phyloP scores from a whole-genome alignment of 169 alveolate species.

The Eimeria praecox region DNA sequence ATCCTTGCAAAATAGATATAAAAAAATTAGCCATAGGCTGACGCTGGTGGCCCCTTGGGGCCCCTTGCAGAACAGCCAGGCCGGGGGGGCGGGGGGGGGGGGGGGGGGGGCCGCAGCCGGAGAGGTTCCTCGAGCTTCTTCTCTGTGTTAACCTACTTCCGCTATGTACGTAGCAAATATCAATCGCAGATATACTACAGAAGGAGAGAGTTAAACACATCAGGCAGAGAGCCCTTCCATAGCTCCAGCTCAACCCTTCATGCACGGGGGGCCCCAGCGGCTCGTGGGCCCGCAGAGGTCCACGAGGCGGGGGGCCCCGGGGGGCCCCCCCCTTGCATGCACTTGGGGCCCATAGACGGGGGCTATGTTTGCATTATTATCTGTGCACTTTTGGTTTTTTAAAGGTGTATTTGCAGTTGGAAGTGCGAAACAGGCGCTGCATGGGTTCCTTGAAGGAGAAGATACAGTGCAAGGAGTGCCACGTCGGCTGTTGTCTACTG shows the following conservation, averaged over 20 bases:
- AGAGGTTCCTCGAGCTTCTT: not conserved
- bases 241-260: not conserved
- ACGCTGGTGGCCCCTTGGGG: too few species aligned
- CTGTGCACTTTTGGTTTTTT: not conserved
- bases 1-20: too few species aligned
- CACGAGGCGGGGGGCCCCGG: too few species aligned
- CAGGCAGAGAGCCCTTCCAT: not conserved
- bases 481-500: too few species aligned
- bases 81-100: too few species aligned
- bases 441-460: not conserved
- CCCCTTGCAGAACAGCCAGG: too few species aligned
- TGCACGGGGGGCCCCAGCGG: not conserved
- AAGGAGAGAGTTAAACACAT: not conserved
- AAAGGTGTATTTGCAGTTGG: not conserved
- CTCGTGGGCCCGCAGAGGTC: too few species aligned
- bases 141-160: not conserved
- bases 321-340: not conserved
- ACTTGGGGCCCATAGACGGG: not conserved
- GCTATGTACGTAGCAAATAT: not conserved
- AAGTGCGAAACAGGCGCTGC: not conserved
- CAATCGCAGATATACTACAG: not conserved
- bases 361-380: not conserved
- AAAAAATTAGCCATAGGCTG: too few species aligned
- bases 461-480: not conserved
- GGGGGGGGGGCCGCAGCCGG: not conserved